Evolutionary conservation across 371 early-diverging fungal genomes (phyloP), one percentile per base, ranked within the genome.

Genomic region (Vairimorpha apis): DNA sequence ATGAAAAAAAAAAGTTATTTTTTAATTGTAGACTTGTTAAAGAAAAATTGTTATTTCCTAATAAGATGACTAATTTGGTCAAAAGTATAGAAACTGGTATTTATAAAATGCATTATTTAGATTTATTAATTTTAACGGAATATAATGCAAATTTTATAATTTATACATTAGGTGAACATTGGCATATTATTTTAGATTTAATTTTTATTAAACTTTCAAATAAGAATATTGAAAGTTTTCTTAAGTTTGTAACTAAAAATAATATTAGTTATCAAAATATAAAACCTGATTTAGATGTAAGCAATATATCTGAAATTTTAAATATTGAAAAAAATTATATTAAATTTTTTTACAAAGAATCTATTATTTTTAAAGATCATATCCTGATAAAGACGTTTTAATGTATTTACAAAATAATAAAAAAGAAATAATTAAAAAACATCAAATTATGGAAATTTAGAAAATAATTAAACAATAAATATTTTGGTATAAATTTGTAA

Each of bases 401-500:
- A 25, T 12, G 30, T n/a, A n/a, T n/a, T n/a, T 47, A 10, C n/a
- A 27, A 13, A 53, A 29, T 2, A 67, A 51, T 53, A 53, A 47
- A 67, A 1, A 12, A 47, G 53, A 67, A 51, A 44, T 67, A 12
- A 49, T 47, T 12, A 23, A 49, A 13, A 67, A 53, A 38, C 21
- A 8, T 53, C 10, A 27, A 7, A 53, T 12, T 27, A 1, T 53
- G 3, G 27, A 53, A 18, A 53, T 49, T n/a, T 21, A 8, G 8
- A 14, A 49, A 5, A 10, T 14, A 49, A 49, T 49, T 8, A 49
- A 49, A 49, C 43, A 41, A 41, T 41, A 8, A 10, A 41, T 41
- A 41, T 10, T 41, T 10, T 10, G 8, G 16, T 41, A 10, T 41
- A 41, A 41, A 41, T 41, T 10, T 41, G 16, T 16, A 41, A 41